These are phyloP conservation scores for Tillandsia fasciculata DNA, from an alignment of 176 grass and related monocot species.

Conservation along the genomic window DNA sequence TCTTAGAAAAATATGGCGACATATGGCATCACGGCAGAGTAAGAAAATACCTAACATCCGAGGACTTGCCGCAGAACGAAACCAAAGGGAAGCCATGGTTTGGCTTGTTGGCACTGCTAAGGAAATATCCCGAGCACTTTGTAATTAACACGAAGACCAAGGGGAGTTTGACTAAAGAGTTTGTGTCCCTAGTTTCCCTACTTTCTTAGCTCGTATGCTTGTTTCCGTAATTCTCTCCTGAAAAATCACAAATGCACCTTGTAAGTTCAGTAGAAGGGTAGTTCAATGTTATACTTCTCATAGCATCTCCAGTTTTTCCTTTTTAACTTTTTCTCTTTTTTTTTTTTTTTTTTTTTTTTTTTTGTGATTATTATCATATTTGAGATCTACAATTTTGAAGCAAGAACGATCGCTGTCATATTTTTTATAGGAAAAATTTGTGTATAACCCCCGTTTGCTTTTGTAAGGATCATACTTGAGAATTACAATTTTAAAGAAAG, in stretches of 20 bases:
- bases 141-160: conserved; percentile 57
- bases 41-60: conserved; percentile 67
- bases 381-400: no score
- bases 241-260: background rate
- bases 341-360: no score
- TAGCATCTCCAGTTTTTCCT: background rate
- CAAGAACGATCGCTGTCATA: no score
- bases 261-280: background rate
- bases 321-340: no score
- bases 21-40: conserved; percentile 81
- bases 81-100: conserved; percentile 57
- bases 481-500: no score
- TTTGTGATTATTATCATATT: no score
- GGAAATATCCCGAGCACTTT: conserved; percentile 65
- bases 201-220: conserved; percentile 26
- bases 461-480: no score
- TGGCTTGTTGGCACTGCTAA: conserved; percentile 55
- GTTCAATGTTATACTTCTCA: background rate
- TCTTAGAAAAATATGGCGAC: conserved; percentile 52
- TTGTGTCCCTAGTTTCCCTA: conserved; percentile 62
- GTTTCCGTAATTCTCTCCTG: background rate
- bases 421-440: no score
- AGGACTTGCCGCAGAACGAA: conserved; percentile 38
- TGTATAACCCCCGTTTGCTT: no score
- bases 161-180: conserved; percentile 39